Evolutionary conservation across 2,329 filamentous ascomycete genomes (phyloP).

Genomic region (Calonectria fujianensis): DNA sequence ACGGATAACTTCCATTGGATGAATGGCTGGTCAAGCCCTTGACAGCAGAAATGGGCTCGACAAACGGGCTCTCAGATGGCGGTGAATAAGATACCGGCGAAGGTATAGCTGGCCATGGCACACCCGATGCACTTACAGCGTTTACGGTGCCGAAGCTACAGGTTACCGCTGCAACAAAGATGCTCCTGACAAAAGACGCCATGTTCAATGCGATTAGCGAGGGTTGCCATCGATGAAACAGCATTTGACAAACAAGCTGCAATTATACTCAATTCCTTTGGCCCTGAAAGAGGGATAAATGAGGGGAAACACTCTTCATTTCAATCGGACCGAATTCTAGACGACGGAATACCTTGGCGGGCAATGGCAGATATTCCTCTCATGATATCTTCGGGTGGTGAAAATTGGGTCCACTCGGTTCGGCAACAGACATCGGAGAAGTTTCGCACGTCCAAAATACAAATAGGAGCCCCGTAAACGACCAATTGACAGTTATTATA

Average conservation of each 20-base stretch:
- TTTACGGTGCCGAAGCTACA: background rate
- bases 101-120: conserved; percentile 15
- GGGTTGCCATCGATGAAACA: too few species aligned
- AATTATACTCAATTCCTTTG: background rate
- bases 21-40: background rate
- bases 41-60: conserved; percentile 1
- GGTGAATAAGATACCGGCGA: background rate
- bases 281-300: background rate
- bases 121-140: background rate
- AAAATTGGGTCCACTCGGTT: conserved; percentile 13
- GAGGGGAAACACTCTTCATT: background rate
- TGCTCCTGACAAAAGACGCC: background rate
- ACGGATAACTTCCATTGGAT: background rate
- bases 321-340: background rate
- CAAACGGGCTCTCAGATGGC: background rate
- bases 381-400: background rate
- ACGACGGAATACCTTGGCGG: too few species aligned
- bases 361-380: background rate
- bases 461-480: background rate
- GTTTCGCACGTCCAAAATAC: background rate
- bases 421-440: background rate
- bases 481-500: background rate
- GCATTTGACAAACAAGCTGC: background rate
- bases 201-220: background rate
- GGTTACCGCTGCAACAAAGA: background rate